phyloP scores from a whole-genome alignment of 2,329 filamentous ascomycete genomes.

The Beauveria brongniartii region DNA sequence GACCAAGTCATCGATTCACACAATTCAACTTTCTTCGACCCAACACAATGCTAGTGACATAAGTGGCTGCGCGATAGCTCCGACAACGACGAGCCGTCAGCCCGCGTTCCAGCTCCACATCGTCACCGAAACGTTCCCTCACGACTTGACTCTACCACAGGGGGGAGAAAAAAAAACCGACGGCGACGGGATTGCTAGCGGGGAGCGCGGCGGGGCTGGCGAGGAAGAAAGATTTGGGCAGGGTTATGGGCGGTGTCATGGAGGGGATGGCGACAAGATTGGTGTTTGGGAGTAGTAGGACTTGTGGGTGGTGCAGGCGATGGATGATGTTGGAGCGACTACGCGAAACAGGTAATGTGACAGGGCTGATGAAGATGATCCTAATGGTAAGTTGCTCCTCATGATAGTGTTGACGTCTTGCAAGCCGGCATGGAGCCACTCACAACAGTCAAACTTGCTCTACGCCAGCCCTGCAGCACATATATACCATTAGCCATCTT shows the following conservation, averaged over 20 bases:
- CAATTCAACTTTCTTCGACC: no score
- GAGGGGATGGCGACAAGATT: background rate
- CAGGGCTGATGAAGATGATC: background rate
- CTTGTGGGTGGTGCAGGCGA: background rate
- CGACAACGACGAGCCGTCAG: conserved; percentile 1
- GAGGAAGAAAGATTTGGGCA: background rate
- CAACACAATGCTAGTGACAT: background rate
- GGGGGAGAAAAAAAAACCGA: background rate
- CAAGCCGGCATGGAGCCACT: background rate
- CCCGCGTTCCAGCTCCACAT: background rate
- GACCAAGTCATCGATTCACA: background rate
- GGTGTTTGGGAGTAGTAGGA: background rate
- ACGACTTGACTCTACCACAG: background rate
- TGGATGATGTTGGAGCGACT: background rate
- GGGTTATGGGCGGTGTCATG: background rate
- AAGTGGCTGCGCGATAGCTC: background rate
- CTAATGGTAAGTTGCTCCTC: background rate
- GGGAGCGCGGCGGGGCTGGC: background rate
- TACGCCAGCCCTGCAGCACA: background rate
- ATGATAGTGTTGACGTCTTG: background rate
- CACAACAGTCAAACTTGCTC: background rate
- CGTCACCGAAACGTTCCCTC: background rate
- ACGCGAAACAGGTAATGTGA: background rate
- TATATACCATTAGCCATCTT: background rate
- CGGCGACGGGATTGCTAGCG: background rate